Evolutionary conservation across 208 protist species (phyloP).

Genomic region (Leishmania aethiopica): DNA sequence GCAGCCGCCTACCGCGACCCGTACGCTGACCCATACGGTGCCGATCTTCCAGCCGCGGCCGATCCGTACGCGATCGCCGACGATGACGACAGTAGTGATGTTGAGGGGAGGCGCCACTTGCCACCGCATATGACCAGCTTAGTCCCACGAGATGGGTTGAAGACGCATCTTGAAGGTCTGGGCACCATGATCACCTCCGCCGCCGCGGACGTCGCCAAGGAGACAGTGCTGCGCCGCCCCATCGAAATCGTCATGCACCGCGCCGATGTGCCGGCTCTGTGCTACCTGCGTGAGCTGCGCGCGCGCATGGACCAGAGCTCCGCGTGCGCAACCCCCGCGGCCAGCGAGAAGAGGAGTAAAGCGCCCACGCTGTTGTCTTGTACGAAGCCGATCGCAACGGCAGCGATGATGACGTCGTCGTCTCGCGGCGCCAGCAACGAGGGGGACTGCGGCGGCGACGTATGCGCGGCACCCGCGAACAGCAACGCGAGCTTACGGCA

Average conservation of each 20-base stretch:
- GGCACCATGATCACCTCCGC: not conserved
- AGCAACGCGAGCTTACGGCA: not conserved
- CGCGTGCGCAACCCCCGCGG: not conserved
- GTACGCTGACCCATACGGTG: slow-evolving; percentile 19
- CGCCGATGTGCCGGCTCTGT: slow-evolving; percentile 58
- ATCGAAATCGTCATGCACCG: slow-evolving; percentile 42
- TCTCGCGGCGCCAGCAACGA: not conserved
- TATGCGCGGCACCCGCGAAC: not conserved
- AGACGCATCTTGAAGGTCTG: not conserved
- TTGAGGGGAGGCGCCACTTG: not conserved
- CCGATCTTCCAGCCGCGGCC: not conserved
- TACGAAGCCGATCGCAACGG: not conserved
- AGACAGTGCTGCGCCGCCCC: slow-evolving; percentile 36
- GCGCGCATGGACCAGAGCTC: slow-evolving; percentile 31
- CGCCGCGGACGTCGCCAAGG: slow-evolving; percentile 16
- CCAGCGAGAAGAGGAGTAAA: not conserved
- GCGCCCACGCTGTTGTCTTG: not conserved
- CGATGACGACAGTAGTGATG: slow-evolving; percentile 1
- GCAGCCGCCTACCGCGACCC: slow-evolving; percentile 26
- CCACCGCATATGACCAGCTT: not conserved
- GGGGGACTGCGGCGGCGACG: not conserved
- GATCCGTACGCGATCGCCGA: slow-evolving; percentile 24
- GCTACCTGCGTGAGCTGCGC: slow-evolving; percentile 65
- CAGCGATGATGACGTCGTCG: not conserved
- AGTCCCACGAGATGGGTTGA: not conserved